Evolutionary conservation across 1,139 yeast species (phyloP), one percentile per base, ranked within the genome.

Genomic region (Pichia terricola): DNA sequence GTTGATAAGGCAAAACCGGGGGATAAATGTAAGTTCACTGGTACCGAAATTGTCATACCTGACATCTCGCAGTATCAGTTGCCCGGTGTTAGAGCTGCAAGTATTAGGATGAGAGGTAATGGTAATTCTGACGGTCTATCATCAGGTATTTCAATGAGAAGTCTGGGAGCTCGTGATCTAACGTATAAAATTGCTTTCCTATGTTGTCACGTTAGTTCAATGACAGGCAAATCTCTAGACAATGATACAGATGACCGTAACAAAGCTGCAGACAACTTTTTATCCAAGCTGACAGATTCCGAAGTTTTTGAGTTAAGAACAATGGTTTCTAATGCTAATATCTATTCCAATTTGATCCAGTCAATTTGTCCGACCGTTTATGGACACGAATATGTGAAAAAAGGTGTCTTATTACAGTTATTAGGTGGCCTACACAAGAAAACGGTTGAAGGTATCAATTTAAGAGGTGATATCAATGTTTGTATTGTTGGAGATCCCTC

Each of bases 401-500:
- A 91, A 64, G 99, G 98, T 33, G 73, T 94, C 30, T 66, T 91
- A 34, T 68, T 91, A 46, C 98, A 91, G 66, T 67, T 91, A 58
- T 71, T 91, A 56, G 95, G 97, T 40, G 99, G 99, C 57, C 97
- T 94, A 37, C 99, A 91, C 65, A 91, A 91, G 63, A 72, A 78
- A 47, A 94, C 99, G 0, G 78, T 88, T 32, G 98, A 91, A 64
- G 98, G 98, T 28, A 91, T 91, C 53, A 84, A 88, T 55, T 73
- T 91, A 52, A 80, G 99, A 70, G 99, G 99, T 55, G 99, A 94
- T 61, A 91, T 91, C 59, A 91, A 91, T 61, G 84, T 91, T 43
- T 91, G 99, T 69, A 75, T 91, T 54, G 98, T 91, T 43, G 99
- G 99, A 43, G 99, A 91, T 61, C 99, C 99, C 1, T 89, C 97